phyloP scores from a whole-genome alignment of 306 rosid species.

The Elaeagnus macrophylla region DNA sequence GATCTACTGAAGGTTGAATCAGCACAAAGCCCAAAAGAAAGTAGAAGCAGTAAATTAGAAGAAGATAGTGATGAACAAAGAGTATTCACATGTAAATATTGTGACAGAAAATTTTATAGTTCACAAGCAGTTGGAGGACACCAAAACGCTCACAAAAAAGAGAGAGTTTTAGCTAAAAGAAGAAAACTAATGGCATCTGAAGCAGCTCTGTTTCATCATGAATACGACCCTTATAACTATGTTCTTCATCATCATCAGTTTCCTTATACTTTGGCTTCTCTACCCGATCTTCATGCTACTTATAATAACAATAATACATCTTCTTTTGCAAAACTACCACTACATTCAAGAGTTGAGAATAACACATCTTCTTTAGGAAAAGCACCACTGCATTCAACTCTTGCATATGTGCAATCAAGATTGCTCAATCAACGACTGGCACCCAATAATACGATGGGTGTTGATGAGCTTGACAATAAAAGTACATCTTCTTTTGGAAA shows the following conservation, averaged over 20 bases:
- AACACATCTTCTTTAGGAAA: conserved; percentile 23
- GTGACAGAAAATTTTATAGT: conserved; percentile 66
- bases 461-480: too few relatives aligned
- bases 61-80: conserved; percentile 19
- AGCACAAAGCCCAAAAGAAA: conserved; percentile 7
- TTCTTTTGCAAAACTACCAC: conserved; percentile 22
- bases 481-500: too few relatives aligned
- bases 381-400: too few relatives aligned
- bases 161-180: conserved; percentile 63
- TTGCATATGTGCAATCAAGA: conserved; percentile 20
- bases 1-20: conserved; percentile 21
- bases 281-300: conserved; percentile 28
- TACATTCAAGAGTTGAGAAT: neutral
- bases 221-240: conserved; percentile 29
- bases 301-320: neutral
- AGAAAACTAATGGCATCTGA: conserved; percentile 39
- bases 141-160: conserved; percentile 88
- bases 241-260: conserved; percentile 16
- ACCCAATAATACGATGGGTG: too few relatives aligned
- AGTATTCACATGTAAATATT: conserved; percentile 63
- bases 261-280: conserved; percentile 37
- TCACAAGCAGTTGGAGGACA: conserved; percentile 88
- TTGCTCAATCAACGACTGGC: conserved; percentile 17
- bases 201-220: conserved; percentile 25
- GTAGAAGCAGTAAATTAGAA: neutral